Evolutionary conservation across 129 eudicot species (phyloP).

Genomic region (Lactuca saligna): DNA sequence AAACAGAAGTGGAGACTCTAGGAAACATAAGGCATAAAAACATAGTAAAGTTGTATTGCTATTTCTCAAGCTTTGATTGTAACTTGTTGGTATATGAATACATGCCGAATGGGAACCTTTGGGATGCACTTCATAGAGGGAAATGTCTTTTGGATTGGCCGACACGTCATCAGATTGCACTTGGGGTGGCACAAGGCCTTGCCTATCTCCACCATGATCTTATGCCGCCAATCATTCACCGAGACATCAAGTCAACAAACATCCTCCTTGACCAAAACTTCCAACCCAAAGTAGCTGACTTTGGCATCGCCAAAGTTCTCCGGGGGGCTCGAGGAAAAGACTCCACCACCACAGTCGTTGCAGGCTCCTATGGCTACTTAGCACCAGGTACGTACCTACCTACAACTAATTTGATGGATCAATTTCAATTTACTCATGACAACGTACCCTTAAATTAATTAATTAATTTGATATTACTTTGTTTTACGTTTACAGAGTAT

Average conservation of each 20-base stretch:
- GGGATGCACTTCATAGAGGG: slow-evolving; percentile 89
- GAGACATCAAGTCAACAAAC: slow-evolving; percentile 89
- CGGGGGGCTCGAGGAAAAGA: slow-evolving; percentile 85
- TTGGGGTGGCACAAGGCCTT: slow-evolving; percentile 91
- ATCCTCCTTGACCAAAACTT: slow-evolving; percentile 67
- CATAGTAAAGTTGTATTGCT: slow-evolving; percentile 82
- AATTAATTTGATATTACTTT: too few relatives aligned
- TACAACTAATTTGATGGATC: too few relatives aligned
- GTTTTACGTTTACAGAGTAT: slow-evolving; percentile 44
- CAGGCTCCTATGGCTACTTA: slow-evolving; percentile 91
- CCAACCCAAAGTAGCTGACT: slow-evolving; percentile 86
- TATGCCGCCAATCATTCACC: slow-evolving; percentile 73
- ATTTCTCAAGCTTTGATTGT: slow-evolving; percentile 64
- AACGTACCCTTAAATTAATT: too few relatives aligned
- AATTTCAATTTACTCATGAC: too few relatives aligned
- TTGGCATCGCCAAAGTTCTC: slow-evolving; percentile 88
- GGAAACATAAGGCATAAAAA: slow-evolving; percentile 91
- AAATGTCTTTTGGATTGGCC: slow-evolving; percentile 78
- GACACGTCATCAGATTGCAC: slow-evolving; percentile 71
- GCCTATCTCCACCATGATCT: slow-evolving; percentile 86
- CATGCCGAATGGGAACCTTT: slow-evolving; percentile 96
- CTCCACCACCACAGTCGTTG: slow-evolving; percentile 69
- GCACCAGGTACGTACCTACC: slow-evolving; percentile 67
- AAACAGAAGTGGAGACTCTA: slow-evolving; percentile 86
- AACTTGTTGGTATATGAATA: slow-evolving; percentile 89